Percentiles rank a stretch among this genome's conserved stretches.
Conservation (phyloP, 176 grass and related monocot species). For the Carex cristatella region DNA sequence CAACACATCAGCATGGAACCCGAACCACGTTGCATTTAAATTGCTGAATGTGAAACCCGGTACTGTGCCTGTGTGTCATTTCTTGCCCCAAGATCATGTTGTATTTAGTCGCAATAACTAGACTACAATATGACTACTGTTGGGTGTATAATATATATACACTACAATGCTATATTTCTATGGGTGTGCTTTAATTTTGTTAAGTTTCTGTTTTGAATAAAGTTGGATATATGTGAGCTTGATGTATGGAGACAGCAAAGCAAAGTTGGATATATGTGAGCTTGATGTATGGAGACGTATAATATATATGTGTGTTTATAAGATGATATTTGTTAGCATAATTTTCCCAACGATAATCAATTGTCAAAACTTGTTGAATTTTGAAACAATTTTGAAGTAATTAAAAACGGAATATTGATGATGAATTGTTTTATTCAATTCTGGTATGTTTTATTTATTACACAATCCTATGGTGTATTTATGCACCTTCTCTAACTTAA, state of each 20-base stretch:
- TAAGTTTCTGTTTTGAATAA: background rate
- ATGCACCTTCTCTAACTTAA: too few relatives aligned
- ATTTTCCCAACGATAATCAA: background rate
- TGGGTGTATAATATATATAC: too few relatives aligned
- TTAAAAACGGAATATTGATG: too few relatives aligned
- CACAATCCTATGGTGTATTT: too few relatives aligned
- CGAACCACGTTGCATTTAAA: conserved; percentile 72
- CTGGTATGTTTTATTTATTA: too few relatives aligned
- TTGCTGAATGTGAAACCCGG: conserved; percentile 72
- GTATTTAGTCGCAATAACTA: conserved; percentile 50
- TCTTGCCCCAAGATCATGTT: conserved; percentile 69
- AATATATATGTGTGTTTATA: background rate
- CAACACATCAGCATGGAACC: conserved; percentile 69
- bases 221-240: background rate
- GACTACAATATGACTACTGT: too few relatives aligned
- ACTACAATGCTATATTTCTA: background rate
- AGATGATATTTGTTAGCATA: background rate
- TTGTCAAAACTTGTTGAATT: background rate
- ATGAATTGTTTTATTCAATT: too few relatives aligned
- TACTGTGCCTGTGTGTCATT: conserved; percentile 67
- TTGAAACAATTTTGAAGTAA: background rate
- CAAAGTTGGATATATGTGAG: background rate
- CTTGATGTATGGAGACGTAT: background rate
- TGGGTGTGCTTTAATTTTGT: background rate
- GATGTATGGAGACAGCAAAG: background rate